Evolutionary conservation across 768 basidiomycete species (phyloP).

Genomic region (Boletus coccyginus): DNA sequence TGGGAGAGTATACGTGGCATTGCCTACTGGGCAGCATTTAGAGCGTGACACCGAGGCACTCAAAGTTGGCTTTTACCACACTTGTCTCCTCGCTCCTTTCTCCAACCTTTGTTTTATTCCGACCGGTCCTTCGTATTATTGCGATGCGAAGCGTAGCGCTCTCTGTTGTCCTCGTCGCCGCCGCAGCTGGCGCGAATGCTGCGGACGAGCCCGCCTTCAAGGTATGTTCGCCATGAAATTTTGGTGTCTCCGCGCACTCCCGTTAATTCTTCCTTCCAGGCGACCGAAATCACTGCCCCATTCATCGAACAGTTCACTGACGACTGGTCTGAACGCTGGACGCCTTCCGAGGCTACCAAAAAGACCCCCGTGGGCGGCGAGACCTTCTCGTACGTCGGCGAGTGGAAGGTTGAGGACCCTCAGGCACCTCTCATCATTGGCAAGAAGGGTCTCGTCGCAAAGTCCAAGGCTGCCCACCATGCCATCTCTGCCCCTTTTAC

Average conservation of each 20-base stretch:
- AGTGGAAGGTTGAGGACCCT: constrained; percentile 95
- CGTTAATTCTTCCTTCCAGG: constrained; percentile 39
- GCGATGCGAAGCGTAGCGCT: constrained; percentile 86
- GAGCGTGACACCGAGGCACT: constrained; percentile 19
- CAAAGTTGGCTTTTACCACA: constrained; percentile 18
- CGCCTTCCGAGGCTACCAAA: constrained; percentile 95
- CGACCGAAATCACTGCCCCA: constrained; percentile 75
- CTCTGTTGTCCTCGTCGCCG: constrained; percentile 65
- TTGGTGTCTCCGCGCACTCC: not conserved
- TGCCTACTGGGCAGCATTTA: constrained; percentile 35
- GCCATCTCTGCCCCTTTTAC: constrained; percentile 94
- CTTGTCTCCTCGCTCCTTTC: constrained; percentile 37
- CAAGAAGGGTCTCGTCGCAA: constrained; percentile 91
- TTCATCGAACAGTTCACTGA: constrained; percentile 97
- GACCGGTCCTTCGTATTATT: constrained; percentile 66
- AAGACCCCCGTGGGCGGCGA: constrained; percentile 95
- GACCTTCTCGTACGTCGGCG: constrained; percentile 95
- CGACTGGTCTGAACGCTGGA: constrained; percentile 91
- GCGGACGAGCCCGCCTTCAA: constrained; percentile 66
- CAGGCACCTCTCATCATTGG: constrained; percentile 71
- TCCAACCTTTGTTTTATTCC: constrained; percentile 29
- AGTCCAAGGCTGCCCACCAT: constrained; percentile 97
- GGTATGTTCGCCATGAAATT: constrained; percentile 37
- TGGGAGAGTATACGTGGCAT: constrained; percentile 50
- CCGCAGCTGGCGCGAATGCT: constrained; percentile 61